Percentiles rank a stretch among this genome's conserved stretches.
Conservation (phyloP, 495 filamentous ascomycete species). For the Barbatosphaeria neglecta region DNA sequence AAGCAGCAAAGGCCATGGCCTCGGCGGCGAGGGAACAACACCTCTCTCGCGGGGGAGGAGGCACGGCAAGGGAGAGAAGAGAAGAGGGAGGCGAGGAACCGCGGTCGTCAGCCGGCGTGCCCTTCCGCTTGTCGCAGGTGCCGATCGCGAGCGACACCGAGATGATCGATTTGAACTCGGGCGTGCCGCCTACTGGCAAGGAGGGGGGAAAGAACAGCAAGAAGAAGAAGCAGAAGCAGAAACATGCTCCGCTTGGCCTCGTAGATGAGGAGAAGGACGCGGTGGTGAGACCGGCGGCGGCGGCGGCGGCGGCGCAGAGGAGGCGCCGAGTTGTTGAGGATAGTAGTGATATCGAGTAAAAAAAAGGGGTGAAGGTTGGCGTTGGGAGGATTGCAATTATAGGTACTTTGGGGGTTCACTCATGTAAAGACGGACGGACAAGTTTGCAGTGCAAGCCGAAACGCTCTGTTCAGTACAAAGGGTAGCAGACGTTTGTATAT, state of each 20-base stretch:
- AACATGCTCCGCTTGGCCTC: not conserved
- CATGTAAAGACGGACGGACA: too few relatives aligned
- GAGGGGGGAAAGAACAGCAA: not conserved
- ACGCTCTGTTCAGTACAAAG: too few relatives aligned
- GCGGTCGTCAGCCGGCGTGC: slow-evolving; percentile 23
- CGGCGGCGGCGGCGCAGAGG: not conserved
- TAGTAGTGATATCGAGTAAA: not conserved
- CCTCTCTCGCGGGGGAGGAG: too few relatives aligned
- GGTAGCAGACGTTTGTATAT: too few relatives aligned
- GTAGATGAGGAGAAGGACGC: not conserved
- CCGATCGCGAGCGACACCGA: slow-evolving; percentile 23
- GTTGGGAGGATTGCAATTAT: not conserved
- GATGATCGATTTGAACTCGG: slow-evolving; percentile 26
- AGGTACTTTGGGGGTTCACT: too few relatives aligned
- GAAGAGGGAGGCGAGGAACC: slow-evolving; percentile 1
- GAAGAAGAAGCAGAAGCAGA: not conserved
- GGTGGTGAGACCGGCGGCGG: not conserved
- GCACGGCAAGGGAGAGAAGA: not conserved
- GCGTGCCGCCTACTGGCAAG: too few relatives aligned
- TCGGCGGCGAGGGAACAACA: too few relatives aligned
- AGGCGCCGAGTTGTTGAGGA: not conserved
- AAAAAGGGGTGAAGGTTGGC: not conserved
- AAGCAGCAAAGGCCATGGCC: too few relatives aligned
- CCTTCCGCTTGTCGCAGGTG: slow-evolving; percentile 15
- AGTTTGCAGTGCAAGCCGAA: too few relatives aligned